Conservation (phyloP, 306 rosid genomes). For the Gastrolobium bilobum region DNA sequence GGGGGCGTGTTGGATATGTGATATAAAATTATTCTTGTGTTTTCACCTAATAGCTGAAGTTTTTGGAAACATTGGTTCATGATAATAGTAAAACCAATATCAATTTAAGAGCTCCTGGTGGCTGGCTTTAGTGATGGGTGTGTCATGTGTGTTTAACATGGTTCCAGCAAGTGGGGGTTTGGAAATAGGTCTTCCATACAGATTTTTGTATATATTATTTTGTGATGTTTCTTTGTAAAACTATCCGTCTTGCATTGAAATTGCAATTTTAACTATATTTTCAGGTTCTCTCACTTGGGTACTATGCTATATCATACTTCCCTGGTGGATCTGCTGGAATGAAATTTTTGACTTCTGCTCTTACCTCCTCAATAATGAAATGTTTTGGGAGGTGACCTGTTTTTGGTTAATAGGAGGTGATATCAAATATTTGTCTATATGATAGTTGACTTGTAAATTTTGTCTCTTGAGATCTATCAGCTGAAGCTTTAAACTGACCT, state of each 20-base stretch:
- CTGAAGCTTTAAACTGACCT: slow-evolving; percentile 52
- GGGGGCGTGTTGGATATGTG: too few species aligned
- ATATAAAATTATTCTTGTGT: too few species aligned
- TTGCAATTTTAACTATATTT: slow-evolving; percentile 42
- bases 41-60: too few species aligned
- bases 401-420: slow-evolving; percentile 43
- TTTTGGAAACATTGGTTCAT: too few species aligned
- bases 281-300: slow-evolving; percentile 93
- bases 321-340: slow-evolving; percentile 98
- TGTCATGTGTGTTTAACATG: slow-evolving; percentile 35
- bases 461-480: slow-evolving; percentile 51
- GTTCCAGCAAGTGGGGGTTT: slow-evolving; percentile 22
- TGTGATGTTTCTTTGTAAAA: slow-evolving; percentile 10
- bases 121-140: slow-evolving; percentile 17
- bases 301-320: slow-evolving; percentile 94
- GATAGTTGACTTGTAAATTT: slow-evolving; percentile 60
- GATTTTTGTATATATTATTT: background rate
- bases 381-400: slow-evolving; percentile 93
- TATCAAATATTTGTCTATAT: slow-evolving; percentile 42
- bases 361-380: slow-evolving; percentile 77
- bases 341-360: slow-evolving; percentile 87
- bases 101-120: slow-evolving; percentile 16
- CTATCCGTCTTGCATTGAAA: slow-evolving; percentile 28
- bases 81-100: background rate
- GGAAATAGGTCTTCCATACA: slow-evolving; percentile 15